Evolutionary conservation across 176 grass and related monocot genomes (phyloP).

Genomic region (Juncus effusus): DNA sequence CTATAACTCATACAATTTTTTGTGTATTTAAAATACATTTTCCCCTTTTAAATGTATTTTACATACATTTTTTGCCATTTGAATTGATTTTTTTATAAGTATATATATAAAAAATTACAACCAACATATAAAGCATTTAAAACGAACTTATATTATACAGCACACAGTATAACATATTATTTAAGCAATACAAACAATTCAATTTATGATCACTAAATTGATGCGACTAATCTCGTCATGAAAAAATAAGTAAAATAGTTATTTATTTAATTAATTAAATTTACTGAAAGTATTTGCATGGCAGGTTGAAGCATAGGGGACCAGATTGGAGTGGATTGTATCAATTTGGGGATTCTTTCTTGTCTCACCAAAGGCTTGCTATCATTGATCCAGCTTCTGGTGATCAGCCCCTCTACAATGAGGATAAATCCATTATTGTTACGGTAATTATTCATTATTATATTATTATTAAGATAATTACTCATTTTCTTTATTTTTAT

Average conservation of each 20-base stretch:
- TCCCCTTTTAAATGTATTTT: background rate
- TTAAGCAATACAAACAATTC: no score
- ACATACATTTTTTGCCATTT: conserved; percentile 1
- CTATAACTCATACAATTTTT: no score
- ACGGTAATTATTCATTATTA: conserved; percentile 25
- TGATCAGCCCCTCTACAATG: conserved; percentile 77
- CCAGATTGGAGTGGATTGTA: conserved; percentile 68
- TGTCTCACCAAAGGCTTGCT: conserved; percentile 73
- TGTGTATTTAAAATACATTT: conserved; percentile 4
- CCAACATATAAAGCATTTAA: no score
- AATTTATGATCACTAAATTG: no score
- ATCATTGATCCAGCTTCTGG: conserved; percentile 76
- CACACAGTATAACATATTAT: no score
- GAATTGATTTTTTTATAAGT: no score
- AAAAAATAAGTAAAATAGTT: background rate
- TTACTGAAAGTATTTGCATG: background rate
- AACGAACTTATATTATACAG: no score
- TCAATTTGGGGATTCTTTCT: conserved; percentile 50
- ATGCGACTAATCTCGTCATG: no score
- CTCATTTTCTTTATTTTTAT: conserved; percentile 1
- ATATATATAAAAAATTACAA: no score
- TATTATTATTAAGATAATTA: background rate
- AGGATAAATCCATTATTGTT: conserved; percentile 57
- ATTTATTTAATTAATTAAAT: conserved; percentile 1
- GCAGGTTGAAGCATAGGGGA: conserved; percentile 64